Conservation (phyloP, 2,329 filamentous ascomycete species). For the Bipolaris bicolor region DNA sequence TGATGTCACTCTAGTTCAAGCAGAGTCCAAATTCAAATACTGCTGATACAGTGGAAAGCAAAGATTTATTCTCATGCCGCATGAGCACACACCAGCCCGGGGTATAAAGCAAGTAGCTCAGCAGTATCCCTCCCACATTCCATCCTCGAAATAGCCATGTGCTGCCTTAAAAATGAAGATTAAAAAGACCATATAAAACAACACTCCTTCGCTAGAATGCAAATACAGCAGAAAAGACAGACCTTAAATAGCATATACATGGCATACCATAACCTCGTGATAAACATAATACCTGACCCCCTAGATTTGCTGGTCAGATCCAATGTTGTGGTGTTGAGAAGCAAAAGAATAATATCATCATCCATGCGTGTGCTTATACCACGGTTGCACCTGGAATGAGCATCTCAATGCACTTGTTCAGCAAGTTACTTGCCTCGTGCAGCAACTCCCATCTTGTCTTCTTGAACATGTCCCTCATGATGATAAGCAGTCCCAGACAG, state of each 20-base stretch:
- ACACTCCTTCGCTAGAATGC: conserved; percentile 22
- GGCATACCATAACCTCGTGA: conserved; percentile 18
- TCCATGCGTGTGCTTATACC: conserved; percentile 7
- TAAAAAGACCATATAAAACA: conserved; percentile 5
- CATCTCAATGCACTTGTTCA: conserved; percentile 80
- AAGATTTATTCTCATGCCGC: conserved; percentile 4
- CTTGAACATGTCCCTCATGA: conserved; percentile 80
- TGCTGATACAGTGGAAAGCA: background rate
- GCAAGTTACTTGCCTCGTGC: conserved; percentile 80
- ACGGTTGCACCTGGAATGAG: conserved; percentile 46
- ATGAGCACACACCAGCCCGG: conserved; percentile 16
- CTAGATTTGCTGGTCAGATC: background rate
- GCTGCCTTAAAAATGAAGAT: conserved; percentile 16
- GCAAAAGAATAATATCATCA: background rate
- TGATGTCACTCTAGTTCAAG: background rate
- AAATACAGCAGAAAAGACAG: conserved; percentile 15
- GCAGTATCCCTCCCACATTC: conserved; percentile 4
- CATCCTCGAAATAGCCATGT: conserved; percentile 8
- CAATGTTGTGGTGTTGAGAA: background rate
- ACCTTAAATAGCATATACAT: conserved; percentile 4
- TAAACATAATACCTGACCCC: conserved; percentile 4
- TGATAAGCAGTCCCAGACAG: conserved; percentile 79
- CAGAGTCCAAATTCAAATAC: background rate
- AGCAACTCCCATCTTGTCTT: conserved; percentile 90
- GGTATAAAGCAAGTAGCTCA: conserved; percentile 24